Percentiles rank a stretch among this genome's conserved stretches.
Conservation (phyloP, 2,329 filamentous ascomycete genomes). For the Scolecobasidium constrictum region DNA sequence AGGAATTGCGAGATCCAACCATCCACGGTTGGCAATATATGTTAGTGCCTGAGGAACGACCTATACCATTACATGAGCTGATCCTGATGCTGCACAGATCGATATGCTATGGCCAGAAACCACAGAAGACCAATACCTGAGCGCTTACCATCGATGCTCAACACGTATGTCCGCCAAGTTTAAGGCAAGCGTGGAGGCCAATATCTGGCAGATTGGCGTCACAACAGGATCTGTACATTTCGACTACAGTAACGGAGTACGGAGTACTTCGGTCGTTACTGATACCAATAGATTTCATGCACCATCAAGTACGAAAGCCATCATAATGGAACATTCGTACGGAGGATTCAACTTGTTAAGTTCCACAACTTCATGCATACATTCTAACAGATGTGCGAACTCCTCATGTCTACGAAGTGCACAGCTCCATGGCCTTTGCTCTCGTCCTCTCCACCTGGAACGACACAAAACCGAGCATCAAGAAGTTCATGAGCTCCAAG, state of each 20-base stretch:
- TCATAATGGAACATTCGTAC: no score
- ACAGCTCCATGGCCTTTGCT: no score
- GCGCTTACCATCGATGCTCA: neutral
- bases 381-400: no score
- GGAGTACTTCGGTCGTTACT: neutral
- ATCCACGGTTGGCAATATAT: conserved; percentile 10
- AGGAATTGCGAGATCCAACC: conserved; percentile 4
- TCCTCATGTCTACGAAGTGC: no score
- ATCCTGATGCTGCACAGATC: neutral
- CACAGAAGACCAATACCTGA: neutral
- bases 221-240: neutral
- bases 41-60: conserved; percentile 5
- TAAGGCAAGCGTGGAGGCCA: neutral
- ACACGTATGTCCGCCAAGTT: neutral
- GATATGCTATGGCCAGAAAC: conserved; percentile 4
- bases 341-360: no score
- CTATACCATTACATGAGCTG: neutral
- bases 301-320: neutral
- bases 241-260: neutral
- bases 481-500: no score
- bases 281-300: neutral
- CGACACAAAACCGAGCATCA: no score
- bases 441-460: no score
- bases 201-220: neutral
- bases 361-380: no score